Evolutionary conservation across 2,329 filamentous ascomycete genomes (phyloP).

Genomic region (Dactylellina haptotyla): DNA sequence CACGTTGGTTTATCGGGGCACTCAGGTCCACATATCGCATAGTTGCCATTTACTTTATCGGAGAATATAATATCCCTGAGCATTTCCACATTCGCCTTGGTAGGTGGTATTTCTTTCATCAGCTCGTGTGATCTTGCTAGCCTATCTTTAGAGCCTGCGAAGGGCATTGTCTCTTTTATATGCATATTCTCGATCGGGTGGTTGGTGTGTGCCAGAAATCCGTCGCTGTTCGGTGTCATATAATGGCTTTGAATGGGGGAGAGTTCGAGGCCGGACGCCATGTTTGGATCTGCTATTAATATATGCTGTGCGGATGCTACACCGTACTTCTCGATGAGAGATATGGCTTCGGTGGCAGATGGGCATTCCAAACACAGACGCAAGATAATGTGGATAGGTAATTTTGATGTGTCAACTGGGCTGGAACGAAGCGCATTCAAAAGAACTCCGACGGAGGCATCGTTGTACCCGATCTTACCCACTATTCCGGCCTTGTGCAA

Average conservation of each 20-base stretch:
- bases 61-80: conserved; percentile 60
- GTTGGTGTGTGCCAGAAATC: conserved; percentile 61
- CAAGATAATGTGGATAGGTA: conserved; percentile 72
- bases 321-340: conserved; percentile 62
- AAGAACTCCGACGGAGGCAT: conserved; percentile 68
- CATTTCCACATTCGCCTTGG: conserved; percentile 56
- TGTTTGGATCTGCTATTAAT: conserved; percentile 64
- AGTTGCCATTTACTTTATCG: conserved; percentile 60
- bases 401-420: conserved; percentile 65
- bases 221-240: neutral
- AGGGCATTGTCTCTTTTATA: conserved; percentile 60
- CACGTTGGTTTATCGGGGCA: conserved; percentile 58
- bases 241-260: conserved; percentile 30
- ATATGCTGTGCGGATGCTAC: conserved; percentile 67
- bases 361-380: conserved; percentile 67
- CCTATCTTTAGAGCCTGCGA: conserved; percentile 60
- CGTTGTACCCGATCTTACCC: conserved; percentile 74
- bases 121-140: conserved; percentile 58
- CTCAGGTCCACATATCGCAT: conserved; percentile 61
- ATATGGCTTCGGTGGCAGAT: conserved; percentile 65
- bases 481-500: conserved; percentile 66
- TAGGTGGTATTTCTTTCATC: conserved; percentile 56
- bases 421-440: conserved; percentile 72
- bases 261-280: conserved; percentile 65
- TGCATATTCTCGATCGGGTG: conserved; percentile 61